Base-by-base conservation (phyloP, 352 stramenopile species). In the Pythium inflatum region DNA sequence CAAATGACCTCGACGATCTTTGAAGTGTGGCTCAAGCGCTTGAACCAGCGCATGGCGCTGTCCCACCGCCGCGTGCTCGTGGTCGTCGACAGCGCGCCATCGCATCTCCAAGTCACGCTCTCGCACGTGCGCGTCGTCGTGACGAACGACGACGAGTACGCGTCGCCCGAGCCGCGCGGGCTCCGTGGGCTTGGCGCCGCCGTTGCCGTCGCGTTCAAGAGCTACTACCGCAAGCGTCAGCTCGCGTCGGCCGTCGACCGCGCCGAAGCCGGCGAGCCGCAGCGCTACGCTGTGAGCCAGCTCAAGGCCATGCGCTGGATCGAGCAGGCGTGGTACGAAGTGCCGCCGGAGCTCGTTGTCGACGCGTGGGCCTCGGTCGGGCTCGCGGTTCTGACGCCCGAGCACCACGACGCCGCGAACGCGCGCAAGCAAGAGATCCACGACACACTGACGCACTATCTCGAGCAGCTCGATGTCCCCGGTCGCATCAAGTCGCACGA, bases 1-100 rank as follows among this genome's bases (percentile, higher is more conserved):
- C 87, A 86, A 62, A 95, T 95, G 88, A 95, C 88, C 14, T 85
- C 94, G 33, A 92, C 93, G 63, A 94, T 95, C 64, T 95, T 95
- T 71, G 86, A 95, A 78, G 85, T 94, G 60, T 95, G 88, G 88
- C 70, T 95, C 27, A 86, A 86, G 11, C 86, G 94, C 62, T 93
- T 95, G 48, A 95, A 95, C 58, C 83, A 85, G 24, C 85, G 86
- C 55, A 95, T 95, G 88, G 86, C 87, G 14, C 93, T 85, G 56
- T 84, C 86, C 20, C 88, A 95, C 70, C 86, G 88, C 64, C 86
- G 87, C 56, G 86, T 95, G 34, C 79, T 95, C 66, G 76, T 95
- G 55, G 70, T 95, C 14, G 90, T 95, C 80, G 88, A 95, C 76
- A 95, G 93, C 49, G 88, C 88, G 31, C 86, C 88, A 65, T 95